Percentiles rank a stretch among this genome's conserved stretches.
Conservation (phyloP, 768 basidiomycete genomes). For the Russula vinacea region DNA sequence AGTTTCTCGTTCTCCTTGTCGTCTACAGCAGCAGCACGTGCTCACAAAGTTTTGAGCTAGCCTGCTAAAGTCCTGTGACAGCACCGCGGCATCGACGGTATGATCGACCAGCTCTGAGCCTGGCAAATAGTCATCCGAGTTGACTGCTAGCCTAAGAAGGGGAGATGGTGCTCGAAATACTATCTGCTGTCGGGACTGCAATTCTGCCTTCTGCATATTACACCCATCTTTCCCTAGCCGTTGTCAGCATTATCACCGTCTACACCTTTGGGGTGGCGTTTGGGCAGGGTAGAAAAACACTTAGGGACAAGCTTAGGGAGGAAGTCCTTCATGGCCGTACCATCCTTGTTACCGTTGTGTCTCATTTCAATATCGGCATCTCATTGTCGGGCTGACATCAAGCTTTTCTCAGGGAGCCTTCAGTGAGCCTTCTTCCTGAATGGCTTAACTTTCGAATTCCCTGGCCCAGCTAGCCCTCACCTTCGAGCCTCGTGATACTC, state of each 20-base stretch:
- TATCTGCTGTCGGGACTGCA: conserved; percentile 40
- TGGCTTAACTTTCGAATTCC: conserved; percentile 64
- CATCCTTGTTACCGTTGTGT: conserved; percentile 65
- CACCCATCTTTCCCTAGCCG: conserved; percentile 47
- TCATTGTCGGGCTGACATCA: background rate
- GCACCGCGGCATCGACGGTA: too few relatives aligned
- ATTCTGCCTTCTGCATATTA: conserved; percentile 59
- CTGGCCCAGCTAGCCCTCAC: conserved; percentile 72
- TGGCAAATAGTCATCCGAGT: too few relatives aligned
- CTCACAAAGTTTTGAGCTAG: too few relatives aligned
- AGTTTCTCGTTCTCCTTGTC: conserved; percentile 36
- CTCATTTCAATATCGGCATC: background rate
- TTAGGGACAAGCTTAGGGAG: too few relatives aligned
- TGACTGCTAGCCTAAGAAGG: too few relatives aligned
- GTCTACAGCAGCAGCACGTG: conserved; percentile 40
- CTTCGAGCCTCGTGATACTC: conserved; percentile 51
- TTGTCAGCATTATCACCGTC: conserved; percentile 47
- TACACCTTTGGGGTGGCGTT: conserved; percentile 60
- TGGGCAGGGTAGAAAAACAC: conserved; percentile 69
- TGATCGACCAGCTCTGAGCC: too few relatives aligned
- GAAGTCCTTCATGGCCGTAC: conserved; percentile 70
- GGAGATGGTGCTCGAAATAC: conserved; percentile 55
- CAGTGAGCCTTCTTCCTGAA: too few relatives aligned
- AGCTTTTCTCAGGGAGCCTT: conserved; percentile 61
- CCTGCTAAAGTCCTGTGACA: too few relatives aligned